Evolutionary conservation across 257 asterid species (phyloP), one percentile per base, ranked within the genome.

Genomic region (Jacaranda mimosifolia): DNA sequence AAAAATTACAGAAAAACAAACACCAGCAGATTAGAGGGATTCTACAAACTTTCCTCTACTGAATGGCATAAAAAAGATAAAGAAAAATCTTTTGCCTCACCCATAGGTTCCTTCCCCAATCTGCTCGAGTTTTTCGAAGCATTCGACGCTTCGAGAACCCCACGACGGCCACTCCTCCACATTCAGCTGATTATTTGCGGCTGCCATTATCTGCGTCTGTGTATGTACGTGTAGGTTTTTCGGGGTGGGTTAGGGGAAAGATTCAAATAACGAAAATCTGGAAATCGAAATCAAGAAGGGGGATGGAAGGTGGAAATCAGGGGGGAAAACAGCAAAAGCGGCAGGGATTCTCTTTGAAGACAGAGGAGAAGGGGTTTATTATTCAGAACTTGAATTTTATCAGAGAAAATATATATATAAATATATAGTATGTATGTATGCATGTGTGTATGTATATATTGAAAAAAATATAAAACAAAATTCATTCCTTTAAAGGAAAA

Each of bases 101-200:
- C 98, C 99, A 81, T 95, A 95, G 36, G 99, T 95, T 69, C 99
- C 99, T 91, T 95, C 97, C 12, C 98, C 99, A 84, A 95, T 95
- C 87, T 91, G 97, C 87, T 92, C 99, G 74, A 95, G 90, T 64
- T 92, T 92, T 71, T 94, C 97, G 77, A 94, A 94, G 85, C 99
- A 92, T 43, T 95, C 98, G 70, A 95, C 91, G 81, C 97, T 95
- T 48, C 99, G 87, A 58, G 99, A 92, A 6, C 99, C 99, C 98
- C 98, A 91, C n/a, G 91, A 83, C 73, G 97, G 97, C 78, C 92
- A 85, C 75, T 91, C 92, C 68, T 87, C 97, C 85, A 87, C 87
- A 81, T 94, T 91, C 80, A 92, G 87, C 81, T 84, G 91, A 76
- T 86, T 89, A 68, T 70, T 77, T 4, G 84, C 86, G 78, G 90